Evolutionary conservation across 495 filamentous ascomycete species (phyloP), one percentile per base, ranked within the genome.

Genomic region (Aspergillus nidulans): DNA sequence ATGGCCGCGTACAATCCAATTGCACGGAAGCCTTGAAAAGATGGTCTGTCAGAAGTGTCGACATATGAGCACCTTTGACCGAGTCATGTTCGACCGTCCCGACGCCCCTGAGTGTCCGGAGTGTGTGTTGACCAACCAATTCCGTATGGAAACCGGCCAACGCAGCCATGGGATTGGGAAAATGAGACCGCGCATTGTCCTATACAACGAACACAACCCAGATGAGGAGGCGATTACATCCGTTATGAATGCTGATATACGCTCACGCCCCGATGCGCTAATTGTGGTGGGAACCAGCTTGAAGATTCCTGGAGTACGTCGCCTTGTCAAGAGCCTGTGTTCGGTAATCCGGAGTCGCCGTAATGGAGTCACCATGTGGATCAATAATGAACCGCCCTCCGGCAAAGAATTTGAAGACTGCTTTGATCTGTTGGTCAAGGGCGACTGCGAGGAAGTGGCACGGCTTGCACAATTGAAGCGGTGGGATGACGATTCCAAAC

Each of bases 161-260:
- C 83, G 94, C 47, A 95, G 92, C 65, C 95, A 97, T 67, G 94
- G 94, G 1, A 87, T 98, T 52, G 94, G 94, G 24, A 83, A 88
- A 50, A 77, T 98, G 54, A 85, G 94, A 21, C 94, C 94, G 16
- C 85, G 94, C 20, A 96, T 98, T 70, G 92, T 97, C 1, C 77
- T 98, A 21, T 98, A 98, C 75, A 96, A 98, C 69, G 94, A 98
- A 69, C 86, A 90, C 67, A 95, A 96, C 64, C 92, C 94, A 1
- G 94, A 98, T 57, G 89, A 92, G 44, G 92, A 96, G 56, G 92
- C 94, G 18, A 98, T 98, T 65, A 92, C 94, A 13, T 85, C 90
- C 7, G 90, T 95, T 12, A 88, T 92, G 56, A 84, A 80, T 43
- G 83, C 90, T 2, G 94, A 98, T 67, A 72, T 97, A 20, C 85